Evolutionary conservation across 2,329 filamentous ascomycete species (phyloP), one percentile per base, ranked within the genome.

Genomic region (Leptographium flavum): DNA sequence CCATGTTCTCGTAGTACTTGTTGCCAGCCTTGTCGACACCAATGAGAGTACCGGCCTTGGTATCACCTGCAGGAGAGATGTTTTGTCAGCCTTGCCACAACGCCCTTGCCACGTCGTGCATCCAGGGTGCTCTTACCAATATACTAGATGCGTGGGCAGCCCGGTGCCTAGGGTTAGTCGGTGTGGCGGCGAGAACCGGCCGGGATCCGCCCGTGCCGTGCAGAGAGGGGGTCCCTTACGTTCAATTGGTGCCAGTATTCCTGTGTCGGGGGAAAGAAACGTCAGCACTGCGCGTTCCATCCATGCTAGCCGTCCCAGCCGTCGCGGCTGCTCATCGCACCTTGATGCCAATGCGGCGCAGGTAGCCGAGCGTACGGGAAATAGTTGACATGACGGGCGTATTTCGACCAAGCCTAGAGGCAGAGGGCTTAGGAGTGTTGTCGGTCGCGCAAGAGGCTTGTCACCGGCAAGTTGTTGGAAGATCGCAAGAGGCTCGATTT

Each of bases 1-100:
- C 83, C 59, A 78, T 66, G 71, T 98, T 95, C 74, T 98, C 92
- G 63, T 78, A 98, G 74, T 75, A 98, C 70, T 94, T 96, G 79
- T 98, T 98, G 64, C 92, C 93, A 62, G 81, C 93, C 64, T 80
- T 78, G 70, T 98, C 92, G 58, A 69, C 76, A 57, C 82, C 92
- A 54, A 98, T 77, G 54, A 94, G 73, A 37, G 76, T 79, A 58
- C 92, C 93, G 60, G 83, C 80, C 71, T 98, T 98, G 66, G 92
- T 98, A 68, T 98, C 92, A 70, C 90, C 88, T 92, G 61, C 52
- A 17, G 25, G 19, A 15, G 17, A 27, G 39, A 17, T 11, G 13
- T 22, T 7, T 21, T 17, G 42, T 44, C 35, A 44, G 42, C 28
- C 2, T 15, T 22, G 6, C 13, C 15, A 21, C 3, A 13, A 19